Evolutionary conservation across 2,329 filamentous ascomycete species (phyloP).

Genomic region (Biscogniauxia marginata): DNA sequence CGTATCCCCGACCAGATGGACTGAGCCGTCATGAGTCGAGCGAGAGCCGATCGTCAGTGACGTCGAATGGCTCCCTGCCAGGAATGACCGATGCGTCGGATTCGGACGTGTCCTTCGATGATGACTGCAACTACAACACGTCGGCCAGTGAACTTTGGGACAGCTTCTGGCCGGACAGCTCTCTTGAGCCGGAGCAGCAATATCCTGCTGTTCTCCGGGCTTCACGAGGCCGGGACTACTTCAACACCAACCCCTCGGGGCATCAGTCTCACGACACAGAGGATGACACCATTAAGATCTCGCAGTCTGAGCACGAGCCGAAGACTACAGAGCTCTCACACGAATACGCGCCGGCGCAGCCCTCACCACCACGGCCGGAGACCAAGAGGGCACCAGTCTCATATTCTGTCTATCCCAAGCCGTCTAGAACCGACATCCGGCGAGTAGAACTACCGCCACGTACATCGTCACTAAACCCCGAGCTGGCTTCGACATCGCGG

Average conservation of each 20-base stretch:
- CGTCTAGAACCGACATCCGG: slow-evolving; percentile 11
- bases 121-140: slow-evolving; percentile 48
- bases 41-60: slow-evolving; percentile 42
- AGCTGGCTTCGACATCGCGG: slow-evolving; percentile 24
- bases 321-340: slow-evolving; percentile 26
- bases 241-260: slow-evolving; percentile 14
- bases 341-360: slow-evolving; percentile 15
- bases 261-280: slow-evolving; percentile 16
- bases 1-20: slow-evolving; percentile 31
- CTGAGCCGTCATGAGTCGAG: slow-evolving; percentile 27
- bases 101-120: slow-evolving; percentile 50
- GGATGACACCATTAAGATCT: slow-evolving; percentile 25
- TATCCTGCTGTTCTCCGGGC: slow-evolving; percentile 19
- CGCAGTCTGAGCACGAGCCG: slow-evolving; percentile 8
- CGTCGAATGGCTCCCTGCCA: slow-evolving; percentile 46
- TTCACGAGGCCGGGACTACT: slow-evolving; percentile 17
- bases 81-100: slow-evolving; percentile 52
- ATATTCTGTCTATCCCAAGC: slow-evolving; percentile 45
- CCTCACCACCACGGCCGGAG: slow-evolving; percentile 11
- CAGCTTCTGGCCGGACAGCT: slow-evolving; percentile 44
- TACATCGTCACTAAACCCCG: slow-evolving; percentile 28
- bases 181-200: slow-evolving; percentile 14
- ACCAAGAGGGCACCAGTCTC: slow-evolving; percentile 21
- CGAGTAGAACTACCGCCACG: slow-evolving; percentile 34
- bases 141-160: slow-evolving; percentile 50